Conservation (phyloP, 352 stramenopile genomes). For the Pythium chondricola region DNA sequence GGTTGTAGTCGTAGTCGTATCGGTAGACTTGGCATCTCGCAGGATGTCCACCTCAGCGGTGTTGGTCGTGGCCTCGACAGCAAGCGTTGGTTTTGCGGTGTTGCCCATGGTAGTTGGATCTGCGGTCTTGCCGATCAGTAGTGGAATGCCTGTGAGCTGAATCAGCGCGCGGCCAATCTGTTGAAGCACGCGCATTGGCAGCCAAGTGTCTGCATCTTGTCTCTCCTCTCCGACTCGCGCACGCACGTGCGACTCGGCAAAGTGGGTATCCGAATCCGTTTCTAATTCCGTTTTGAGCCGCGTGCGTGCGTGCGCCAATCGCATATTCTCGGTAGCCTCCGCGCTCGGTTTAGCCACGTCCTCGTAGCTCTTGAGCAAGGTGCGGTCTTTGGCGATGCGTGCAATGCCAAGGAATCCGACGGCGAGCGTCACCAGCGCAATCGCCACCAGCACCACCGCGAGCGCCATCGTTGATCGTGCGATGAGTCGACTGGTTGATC, state of each 20-base stretch:
- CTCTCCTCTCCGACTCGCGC: background rate
- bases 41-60: slow-evolving; percentile 4
- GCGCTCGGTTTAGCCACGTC: slow-evolving; percentile 2
- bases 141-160: slow-evolving; percentile 17
- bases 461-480: slow-evolving; percentile 10
- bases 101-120: slow-evolving; percentile 15
- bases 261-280: background rate
- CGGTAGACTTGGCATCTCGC: slow-evolving; percentile 3
- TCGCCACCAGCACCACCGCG: slow-evolving; percentile 8
- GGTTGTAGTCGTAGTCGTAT: background rate
- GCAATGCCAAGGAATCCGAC: slow-evolving; percentile 19
- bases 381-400: slow-evolving; percentile 21
- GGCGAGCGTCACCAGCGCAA: slow-evolving; percentile 11
- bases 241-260: slow-evolving; percentile 9
- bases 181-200: background rate
- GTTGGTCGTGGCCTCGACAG: background rate
- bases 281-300: slow-evolving; percentile 11
- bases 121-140: slow-evolving; percentile 6
- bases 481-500: background rate
- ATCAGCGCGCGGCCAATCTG: background rate
- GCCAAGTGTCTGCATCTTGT: background rate
- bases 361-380: slow-evolving; percentile 23
- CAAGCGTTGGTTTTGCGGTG: slow-evolving; percentile 9
- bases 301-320: slow-evolving; percentile 10
- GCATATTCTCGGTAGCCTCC: background rate